A percentile compares a stretch with the other conserved stretches of the same genome.
phyloP scores from a whole-genome alignment of 1,284 basidiomycete species.

The Papiliotrema flavescens region DNA sequence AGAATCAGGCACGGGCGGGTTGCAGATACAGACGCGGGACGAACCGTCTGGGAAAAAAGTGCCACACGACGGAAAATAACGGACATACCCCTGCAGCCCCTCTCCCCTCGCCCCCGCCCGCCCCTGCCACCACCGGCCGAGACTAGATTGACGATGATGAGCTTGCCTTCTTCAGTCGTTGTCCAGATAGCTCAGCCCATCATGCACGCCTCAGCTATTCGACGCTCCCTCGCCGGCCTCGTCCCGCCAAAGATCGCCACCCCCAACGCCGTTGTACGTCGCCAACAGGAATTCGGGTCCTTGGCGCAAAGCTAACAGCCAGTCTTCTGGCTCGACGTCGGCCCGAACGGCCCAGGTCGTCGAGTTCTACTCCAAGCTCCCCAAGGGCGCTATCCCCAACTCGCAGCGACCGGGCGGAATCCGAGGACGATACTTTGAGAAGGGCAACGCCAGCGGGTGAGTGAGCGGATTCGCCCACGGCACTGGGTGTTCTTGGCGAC shows the following conservation, averaged over 20 bases:
- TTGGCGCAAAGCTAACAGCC: conserved; percentile 1
- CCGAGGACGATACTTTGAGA: conserved; percentile 75
- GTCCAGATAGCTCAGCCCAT: conserved; percentile 10
- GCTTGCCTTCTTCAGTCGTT: background rate
- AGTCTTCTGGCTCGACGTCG: conserved; percentile 69
- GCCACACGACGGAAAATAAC: conserved; percentile 1
- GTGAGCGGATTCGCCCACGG: conserved; percentile 15
- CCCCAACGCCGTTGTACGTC: conserved; percentile 74
- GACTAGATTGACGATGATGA: background rate
- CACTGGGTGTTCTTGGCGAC: too few species aligned
- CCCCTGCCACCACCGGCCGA: background rate
- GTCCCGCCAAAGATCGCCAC: conserved; percentile 95
- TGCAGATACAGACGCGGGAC: too few species aligned
- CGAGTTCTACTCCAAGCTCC: conserved; percentile 90
- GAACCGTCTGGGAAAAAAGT: background rate
- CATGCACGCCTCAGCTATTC: conserved; percentile 79
- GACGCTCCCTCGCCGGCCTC: conserved; percentile 73
- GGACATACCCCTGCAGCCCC: background rate
- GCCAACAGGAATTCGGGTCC: too few species aligned
- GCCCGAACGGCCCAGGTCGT: conserved; percentile 78
- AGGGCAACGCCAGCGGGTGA: conserved; percentile 73
- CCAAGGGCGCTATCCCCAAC: conserved; percentile 62
- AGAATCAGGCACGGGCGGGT: background rate
- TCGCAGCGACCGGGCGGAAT: conserved; percentile 61
- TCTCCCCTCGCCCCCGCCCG: background rate